phyloP scores from a whole-genome alignment of 2,329 filamentous ascomycete species.

The Cladosporium sphaerospermum region DNA sequence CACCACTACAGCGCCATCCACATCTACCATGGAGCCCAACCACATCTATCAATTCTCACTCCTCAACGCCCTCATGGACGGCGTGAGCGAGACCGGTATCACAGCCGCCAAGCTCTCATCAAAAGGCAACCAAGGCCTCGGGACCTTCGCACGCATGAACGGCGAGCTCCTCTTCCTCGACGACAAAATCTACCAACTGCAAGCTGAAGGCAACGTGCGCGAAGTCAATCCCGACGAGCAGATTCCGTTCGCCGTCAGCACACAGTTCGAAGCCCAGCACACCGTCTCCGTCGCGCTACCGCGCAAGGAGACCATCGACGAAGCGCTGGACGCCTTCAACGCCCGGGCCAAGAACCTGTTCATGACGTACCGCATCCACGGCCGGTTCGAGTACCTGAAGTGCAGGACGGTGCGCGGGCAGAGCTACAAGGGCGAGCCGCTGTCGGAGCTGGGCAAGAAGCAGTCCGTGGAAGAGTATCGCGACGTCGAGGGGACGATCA shows the following conservation, averaged over 20 bases:
- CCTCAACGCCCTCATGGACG: conserved; percentile 40
- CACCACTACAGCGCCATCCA: not conserved
- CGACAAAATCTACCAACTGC: conserved; percentile 37
- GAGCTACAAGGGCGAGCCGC: conserved; percentile 27
- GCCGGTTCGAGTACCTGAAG: conserved; percentile 26
- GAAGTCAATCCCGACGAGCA: conserved; percentile 30
- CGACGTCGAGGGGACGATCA: conserved; percentile 34
- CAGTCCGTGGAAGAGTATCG: conserved; percentile 35
- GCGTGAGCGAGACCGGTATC: conserved; percentile 42
- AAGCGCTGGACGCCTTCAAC: conserved; percentile 22
- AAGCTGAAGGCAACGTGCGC: conserved; percentile 31
- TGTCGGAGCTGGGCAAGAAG: conserved; percentile 34
- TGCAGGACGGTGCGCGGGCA: conserved; percentile 29
- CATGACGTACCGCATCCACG: conserved; percentile 30
- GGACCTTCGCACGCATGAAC: conserved; percentile 40
- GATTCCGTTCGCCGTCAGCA: conserved; percentile 36
- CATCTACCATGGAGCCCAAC: conserved; percentile 28
- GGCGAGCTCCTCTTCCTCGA: conserved; percentile 42
- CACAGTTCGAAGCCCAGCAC: conserved; percentile 26
- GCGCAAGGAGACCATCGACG: conserved; percentile 24
- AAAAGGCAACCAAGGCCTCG: conserved; percentile 47
- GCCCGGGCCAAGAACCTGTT: conserved; percentile 27
- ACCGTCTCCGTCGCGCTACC: conserved; percentile 20
- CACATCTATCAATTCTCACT: conserved; percentile 41
- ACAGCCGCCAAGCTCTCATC: conserved; percentile 40